Evolutionary conservation across 305 asterid species (phyloP), one percentile per base, ranked within the genome.

Genomic region (Rubia tinctorum): DNA sequence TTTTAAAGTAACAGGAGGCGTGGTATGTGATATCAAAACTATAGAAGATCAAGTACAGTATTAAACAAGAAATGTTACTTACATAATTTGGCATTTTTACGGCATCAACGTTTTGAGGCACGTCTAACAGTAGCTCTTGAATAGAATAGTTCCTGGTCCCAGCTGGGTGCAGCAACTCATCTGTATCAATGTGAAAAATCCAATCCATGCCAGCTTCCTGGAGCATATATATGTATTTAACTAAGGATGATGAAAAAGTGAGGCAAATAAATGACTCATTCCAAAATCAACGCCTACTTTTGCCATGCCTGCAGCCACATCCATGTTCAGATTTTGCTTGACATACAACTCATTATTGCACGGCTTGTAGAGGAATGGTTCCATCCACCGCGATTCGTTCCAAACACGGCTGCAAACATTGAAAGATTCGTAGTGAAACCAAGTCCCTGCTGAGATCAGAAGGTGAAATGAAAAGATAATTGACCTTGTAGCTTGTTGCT

Each of bases 331-430:
- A 64, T 92, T 85, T 79, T 93, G 98, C 85, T 91, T 93, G 85
- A 93, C 97, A 77, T 89, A 93, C 76, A 93, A 95, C 89, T 93
- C 98, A 66, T 88, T 86, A 81, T 93, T 93, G 92, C 97, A 93
- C 67, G 98, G 98, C 85, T 87, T 93, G 88, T 86, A 87, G 74
- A 93, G 85, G 88, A 86, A 86, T 75, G 83, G 78, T 27, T 84
- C 84, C 73, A 90, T 68, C 92, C 92, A 90, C 40, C 40, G 40
- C 5, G 92, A 79, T 73, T 88, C 97, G 66, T 84, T 90, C 96
- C 96, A 91, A 77, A 90, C 82, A 70, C 96, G 95, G 85, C 97
- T 91, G 71, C 78, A 87, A 69, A 69, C 74, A 80, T 69, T 27
- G 62, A 61, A 71, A 76, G 56, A 67, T 70, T 72, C 73, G 74